Percentiles rank a stretch among this genome's conserved stretches.
phyloP scores from a whole-genome alignment of 345 rosid species.

The Lenwebbia sp. region DNA sequence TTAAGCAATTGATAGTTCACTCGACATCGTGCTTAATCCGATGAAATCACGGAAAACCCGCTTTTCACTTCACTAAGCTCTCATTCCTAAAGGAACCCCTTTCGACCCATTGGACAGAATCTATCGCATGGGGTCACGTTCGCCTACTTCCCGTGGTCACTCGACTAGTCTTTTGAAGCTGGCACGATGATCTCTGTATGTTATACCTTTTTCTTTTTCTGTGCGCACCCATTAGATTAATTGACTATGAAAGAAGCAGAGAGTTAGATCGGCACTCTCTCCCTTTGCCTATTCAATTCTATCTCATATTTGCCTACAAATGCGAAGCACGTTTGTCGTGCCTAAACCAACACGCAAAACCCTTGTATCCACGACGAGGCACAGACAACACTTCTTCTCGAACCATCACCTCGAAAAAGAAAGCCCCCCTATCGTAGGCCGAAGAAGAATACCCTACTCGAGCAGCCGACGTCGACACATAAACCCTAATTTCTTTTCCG shows the following conservation, averaged over 20 bases:
- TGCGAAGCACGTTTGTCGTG: not conserved
- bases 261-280: too few species aligned
- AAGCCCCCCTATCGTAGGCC: not conserved
- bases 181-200: not conserved
- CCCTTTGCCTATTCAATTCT: accelerated
- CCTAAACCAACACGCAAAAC: not conserved
- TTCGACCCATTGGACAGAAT: not conserved
- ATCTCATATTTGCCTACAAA: not conserved
- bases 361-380: not conserved
- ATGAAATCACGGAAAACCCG: accelerated
- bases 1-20: not conserved
- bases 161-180: not conserved
- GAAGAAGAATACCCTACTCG: not conserved
- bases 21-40: accelerated
- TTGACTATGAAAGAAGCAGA: too few species aligned
- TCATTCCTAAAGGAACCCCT: not conserved
- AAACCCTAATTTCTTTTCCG: not conserved
- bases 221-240: too few species aligned
- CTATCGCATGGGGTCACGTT: accelerated
- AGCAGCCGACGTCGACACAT: accelerated
- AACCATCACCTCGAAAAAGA: not conserved
- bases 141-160: accelerated
- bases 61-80: too few species aligned
- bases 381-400: not conserved
- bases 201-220: too few species aligned